Evolutionary conservation across 495 filamentous ascomycete genomes (phyloP).

Genomic region (Aspergillus heteromorphus): DNA sequence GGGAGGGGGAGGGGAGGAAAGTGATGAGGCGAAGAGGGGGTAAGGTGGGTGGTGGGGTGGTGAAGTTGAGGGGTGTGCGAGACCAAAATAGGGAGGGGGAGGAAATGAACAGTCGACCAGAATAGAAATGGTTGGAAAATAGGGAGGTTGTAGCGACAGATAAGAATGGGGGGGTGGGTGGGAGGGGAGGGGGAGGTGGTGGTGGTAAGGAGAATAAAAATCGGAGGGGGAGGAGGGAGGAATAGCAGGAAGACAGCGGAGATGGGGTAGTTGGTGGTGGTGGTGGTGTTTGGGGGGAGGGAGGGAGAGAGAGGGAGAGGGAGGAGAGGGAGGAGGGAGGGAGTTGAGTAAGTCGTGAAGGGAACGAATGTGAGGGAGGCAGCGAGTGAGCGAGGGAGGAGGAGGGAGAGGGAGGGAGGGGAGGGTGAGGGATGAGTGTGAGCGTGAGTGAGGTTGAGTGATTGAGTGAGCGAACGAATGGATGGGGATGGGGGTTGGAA

Average conservation of each 20-base stretch:
- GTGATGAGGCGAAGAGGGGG: background rate
- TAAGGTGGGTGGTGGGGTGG: background rate
- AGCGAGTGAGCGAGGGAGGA: background rate
- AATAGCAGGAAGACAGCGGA: background rate
- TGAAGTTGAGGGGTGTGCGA: background rate
- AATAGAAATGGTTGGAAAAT: background rate
- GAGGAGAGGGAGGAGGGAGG: background rate
- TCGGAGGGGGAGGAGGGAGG: background rate
- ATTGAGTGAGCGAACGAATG: no score
- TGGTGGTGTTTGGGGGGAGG: background rate
- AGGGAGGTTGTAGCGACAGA: background rate
- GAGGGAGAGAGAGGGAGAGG: background rate
- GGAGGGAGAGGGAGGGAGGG: background rate
- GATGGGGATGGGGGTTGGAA: constrained; percentile 3
- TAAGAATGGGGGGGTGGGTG: background rate
- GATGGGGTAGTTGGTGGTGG: background rate
- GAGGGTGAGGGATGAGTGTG: background rate
- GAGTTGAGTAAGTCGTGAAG: constrained; percentile 3
- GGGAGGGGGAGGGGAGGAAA: background rate
- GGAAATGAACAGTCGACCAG: background rate
- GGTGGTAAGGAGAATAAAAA: background rate
- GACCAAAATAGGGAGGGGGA: background rate
- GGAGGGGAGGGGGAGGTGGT: background rate
- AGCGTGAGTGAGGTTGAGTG: background rate
- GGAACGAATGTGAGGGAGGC: background rate